Conservation (phyloP, 2,329 filamentous ascomycete genomes). For the Calonectria pteridis region DNA sequence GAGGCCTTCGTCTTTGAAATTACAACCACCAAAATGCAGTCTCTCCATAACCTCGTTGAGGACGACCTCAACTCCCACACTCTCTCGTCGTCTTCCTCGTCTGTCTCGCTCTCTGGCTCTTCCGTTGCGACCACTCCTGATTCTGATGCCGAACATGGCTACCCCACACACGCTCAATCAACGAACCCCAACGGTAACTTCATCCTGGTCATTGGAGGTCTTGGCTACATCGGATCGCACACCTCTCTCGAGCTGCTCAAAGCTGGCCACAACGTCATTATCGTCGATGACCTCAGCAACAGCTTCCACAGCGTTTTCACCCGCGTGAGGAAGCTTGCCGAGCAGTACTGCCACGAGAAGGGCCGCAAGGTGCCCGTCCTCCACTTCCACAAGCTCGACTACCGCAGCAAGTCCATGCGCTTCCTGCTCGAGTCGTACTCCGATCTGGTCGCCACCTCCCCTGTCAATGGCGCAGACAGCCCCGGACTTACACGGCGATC, state of each 20-base stretch:
- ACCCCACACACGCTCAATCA: background rate
- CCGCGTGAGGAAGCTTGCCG: conserved; percentile 27
- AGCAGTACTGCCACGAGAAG: conserved; percentile 21
- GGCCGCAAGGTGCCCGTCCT: conserved; percentile 40
- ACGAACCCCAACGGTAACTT: conserved; percentile 35
- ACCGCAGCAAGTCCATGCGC: conserved; percentile 53
- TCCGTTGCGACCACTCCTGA: conserved; percentile 20
- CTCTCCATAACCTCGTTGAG: background rate
- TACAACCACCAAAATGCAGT: conserved; percentile 1
- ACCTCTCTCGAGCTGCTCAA: conserved; percentile 67
- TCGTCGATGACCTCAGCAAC: conserved; percentile 61
- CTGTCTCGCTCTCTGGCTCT: conserved; percentile 1
- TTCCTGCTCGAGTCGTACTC: conserved; percentile 53
- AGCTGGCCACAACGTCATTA: conserved; percentile 65
- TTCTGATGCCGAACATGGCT: background rate
- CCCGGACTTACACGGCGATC: conserved; percentile 25
- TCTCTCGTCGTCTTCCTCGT: conserved; percentile 13
- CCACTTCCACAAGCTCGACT: conserved; percentile 55
- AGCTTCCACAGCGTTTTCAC: conserved; percentile 46
- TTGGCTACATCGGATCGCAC: conserved; percentile 69
- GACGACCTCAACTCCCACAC: background rate
- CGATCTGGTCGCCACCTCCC: conserved; percentile 34
- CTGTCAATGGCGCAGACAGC: background rate
- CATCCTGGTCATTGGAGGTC: conserved; percentile 64
- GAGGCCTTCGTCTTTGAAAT: background rate